Evolutionary conservation across 2,329 filamentous ascomycete genomes (phyloP).

Genomic region (Alternaria angustiovoidea): DNA sequence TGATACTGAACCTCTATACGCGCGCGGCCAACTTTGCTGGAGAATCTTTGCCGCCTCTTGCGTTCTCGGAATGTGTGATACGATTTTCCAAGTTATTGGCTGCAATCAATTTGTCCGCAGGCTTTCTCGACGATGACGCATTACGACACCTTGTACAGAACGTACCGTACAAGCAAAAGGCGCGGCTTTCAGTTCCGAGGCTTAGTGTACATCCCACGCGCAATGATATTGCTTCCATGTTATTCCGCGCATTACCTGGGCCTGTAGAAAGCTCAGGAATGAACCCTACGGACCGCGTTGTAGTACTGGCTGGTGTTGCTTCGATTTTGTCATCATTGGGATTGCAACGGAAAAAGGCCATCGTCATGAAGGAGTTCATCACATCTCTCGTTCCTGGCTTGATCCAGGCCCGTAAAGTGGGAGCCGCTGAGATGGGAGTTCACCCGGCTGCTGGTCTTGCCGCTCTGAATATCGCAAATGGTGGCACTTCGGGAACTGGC

Average conservation of each 20-base stretch:
- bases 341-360: slow-evolving; percentile 86
- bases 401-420: slow-evolving; percentile 88
- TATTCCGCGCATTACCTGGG: slow-evolving; percentile 60
- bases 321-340: slow-evolving; percentile 83
- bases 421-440: slow-evolving; percentile 94
- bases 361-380: slow-evolving; percentile 86
- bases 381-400: slow-evolving; percentile 83
- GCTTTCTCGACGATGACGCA: slow-evolving; percentile 67
- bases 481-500: slow-evolving; percentile 76
- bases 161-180: slow-evolving; percentile 56
- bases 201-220: slow-evolving; percentile 47
- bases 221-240: slow-evolving; percentile 49
- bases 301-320: slow-evolving; percentile 84
- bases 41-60: slow-evolving; percentile 74
- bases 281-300: slow-evolving; percentile 76
- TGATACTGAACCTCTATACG: slow-evolving; percentile 77
- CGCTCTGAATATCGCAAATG: slow-evolving; percentile 64
- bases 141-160: slow-evolving; percentile 56
- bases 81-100: slow-evolving; percentile 75
- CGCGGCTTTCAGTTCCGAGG: slow-evolving; percentile 44
- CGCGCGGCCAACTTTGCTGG: slow-evolving; percentile 68
- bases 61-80: slow-evolving; percentile 76
- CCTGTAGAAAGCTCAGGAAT: slow-evolving; percentile 65
- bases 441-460: slow-evolving; percentile 90
- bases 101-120: slow-evolving; percentile 70